Evolutionary conservation across 2,329 filamentous ascomycete genomes (phyloP).

Genomic region (Hymenoscyphus albidus): DNA sequence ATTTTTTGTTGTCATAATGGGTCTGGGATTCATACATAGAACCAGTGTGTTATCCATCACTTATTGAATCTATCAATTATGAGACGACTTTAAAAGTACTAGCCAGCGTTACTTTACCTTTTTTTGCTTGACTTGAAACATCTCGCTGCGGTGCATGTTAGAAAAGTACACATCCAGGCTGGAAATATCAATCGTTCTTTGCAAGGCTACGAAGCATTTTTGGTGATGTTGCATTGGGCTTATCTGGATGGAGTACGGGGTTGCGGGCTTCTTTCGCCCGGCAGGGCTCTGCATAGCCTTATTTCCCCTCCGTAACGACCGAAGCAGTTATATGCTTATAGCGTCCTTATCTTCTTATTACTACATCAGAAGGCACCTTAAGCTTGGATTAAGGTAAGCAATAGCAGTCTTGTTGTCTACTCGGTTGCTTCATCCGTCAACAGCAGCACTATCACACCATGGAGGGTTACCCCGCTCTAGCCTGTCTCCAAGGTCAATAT

Average conservation of each 20-base stretch:
- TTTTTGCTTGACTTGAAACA: no score
- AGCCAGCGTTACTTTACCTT: no score
- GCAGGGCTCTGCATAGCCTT: neutral
- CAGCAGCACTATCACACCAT: neutral
- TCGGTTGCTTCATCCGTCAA: neutral
- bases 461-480: neutral
- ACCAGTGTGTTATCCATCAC: no score
- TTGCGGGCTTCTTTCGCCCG: neutral
- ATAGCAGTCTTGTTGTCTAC: neutral
- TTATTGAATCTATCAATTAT: no score
- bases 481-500: neutral
- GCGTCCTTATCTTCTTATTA: neutral
- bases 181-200: no score
- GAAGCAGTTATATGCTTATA: neutral
- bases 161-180: no score
- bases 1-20: no score
- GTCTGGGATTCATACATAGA: no score
- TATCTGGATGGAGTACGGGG: neutral
- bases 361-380: neutral
- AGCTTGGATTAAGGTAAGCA: no score
- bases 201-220: no score
- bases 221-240: neutral
- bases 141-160: no score
- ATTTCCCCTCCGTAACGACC: neutral
- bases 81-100: no score